Conservation (phyloP, 2,329 filamentous ascomycete species). For the Hypoxylon rubiginosum region DNA sequence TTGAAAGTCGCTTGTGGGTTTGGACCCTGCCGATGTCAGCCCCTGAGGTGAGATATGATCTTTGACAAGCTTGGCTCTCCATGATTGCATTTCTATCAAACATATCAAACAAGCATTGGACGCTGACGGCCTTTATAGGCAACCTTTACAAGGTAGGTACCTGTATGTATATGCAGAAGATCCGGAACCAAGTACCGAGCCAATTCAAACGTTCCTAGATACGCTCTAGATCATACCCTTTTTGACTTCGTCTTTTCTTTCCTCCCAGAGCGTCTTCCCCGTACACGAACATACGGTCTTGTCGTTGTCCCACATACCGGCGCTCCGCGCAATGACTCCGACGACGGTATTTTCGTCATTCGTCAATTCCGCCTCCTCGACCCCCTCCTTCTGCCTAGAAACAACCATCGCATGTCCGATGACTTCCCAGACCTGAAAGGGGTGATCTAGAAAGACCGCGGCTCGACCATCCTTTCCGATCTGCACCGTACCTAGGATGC, state of each 20-base stretch:
- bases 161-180: slow-evolving; percentile 15
- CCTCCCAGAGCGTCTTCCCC: slow-evolving; percentile 98
- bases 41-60: slow-evolving; percentile 11
- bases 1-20: slow-evolving; percentile 15
- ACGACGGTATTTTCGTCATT: slow-evolving; percentile 90
- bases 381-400: slow-evolving; percentile 71
- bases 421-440: slow-evolving; percentile 93
- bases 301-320: slow-evolving; percentile 98
- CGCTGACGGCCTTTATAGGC: slow-evolving; percentile 16
- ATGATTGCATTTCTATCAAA: slow-evolving; percentile 6
- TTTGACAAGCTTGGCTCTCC: slow-evolving; percentile 4
- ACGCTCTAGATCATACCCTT: slow-evolving; percentile 85
- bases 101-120: slow-evolving; percentile 15
- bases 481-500: slow-evolving; percentile 78
- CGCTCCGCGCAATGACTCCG: slow-evolving; percentile 93
- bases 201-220: slow-evolving; percentile 48
- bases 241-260: slow-evolving; percentile 87
- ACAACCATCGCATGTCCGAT: slow-evolving; percentile 95
- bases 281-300: slow-evolving; percentile 99
- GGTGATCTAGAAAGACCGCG: slow-evolving; percentile 82
- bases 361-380: slow-evolving; percentile 66
- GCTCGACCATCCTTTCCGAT: slow-evolving; percentile 83
- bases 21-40: slow-evolving; percentile 1
- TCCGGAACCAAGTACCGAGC: slow-evolving; percentile 27
- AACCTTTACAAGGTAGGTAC: slow-evolving; percentile 3